These are phyloP conservation scores for Asterionellopsis glacialis DNA, from an alignment of 108 stramenopile species.

Conservation along the genomic window DNA sequence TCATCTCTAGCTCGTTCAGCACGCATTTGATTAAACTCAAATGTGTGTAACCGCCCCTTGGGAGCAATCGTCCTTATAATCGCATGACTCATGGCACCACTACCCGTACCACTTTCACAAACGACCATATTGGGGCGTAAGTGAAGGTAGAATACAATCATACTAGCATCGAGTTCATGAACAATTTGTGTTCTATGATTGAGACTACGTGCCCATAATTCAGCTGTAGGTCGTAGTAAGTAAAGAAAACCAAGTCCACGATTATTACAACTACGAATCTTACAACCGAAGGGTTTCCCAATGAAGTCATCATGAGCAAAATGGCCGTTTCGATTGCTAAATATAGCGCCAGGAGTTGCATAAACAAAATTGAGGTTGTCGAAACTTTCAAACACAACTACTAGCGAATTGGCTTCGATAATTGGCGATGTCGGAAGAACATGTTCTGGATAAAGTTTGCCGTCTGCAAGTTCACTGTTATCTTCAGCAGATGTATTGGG, in stretches of 20 bases:
- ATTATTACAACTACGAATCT: slow-evolving; percentile 69
- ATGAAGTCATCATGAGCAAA: slow-evolving; percentile 90
- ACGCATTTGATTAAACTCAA: slow-evolving; percentile 88
- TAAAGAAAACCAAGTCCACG: slow-evolving; percentile 77
- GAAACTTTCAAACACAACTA: slow-evolving; percentile 85
- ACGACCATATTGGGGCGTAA: slow-evolving; percentile 86
- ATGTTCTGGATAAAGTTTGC: slow-evolving; percentile 53
- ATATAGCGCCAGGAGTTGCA: slow-evolving; percentile 55
- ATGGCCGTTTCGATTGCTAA: slow-evolving; percentile 83
- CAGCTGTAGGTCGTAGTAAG: slow-evolving; percentile 85
- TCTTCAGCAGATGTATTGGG: slow-evolving; percentile 7
- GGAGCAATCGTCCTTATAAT: slow-evolving; percentile 88
- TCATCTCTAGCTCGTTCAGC: slow-evolving; percentile 77
- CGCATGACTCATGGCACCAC: slow-evolving; percentile 80
- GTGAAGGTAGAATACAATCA: slow-evolving; percentile 77
- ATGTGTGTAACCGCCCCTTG: slow-evolving; percentile 82
- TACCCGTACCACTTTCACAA: slow-evolving; percentile 89
- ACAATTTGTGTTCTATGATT: slow-evolving; percentile 93
- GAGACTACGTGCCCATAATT: slow-evolving; percentile 83
- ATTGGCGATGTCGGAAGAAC: slow-evolving; percentile 40
- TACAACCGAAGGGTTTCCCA: slow-evolving; percentile 80
- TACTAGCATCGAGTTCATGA: slow-evolving; percentile 82
- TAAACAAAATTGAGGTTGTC: slow-evolving; percentile 81
- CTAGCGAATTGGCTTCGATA: slow-evolving; percentile 57
- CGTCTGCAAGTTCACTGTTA: slow-evolving; percentile 28